These are phyloP conservation scores for Lunasporangiospora selenospora DNA, from an alignment of 192 early-diverging fungal genomes.

Conservation along the genomic window DNA sequence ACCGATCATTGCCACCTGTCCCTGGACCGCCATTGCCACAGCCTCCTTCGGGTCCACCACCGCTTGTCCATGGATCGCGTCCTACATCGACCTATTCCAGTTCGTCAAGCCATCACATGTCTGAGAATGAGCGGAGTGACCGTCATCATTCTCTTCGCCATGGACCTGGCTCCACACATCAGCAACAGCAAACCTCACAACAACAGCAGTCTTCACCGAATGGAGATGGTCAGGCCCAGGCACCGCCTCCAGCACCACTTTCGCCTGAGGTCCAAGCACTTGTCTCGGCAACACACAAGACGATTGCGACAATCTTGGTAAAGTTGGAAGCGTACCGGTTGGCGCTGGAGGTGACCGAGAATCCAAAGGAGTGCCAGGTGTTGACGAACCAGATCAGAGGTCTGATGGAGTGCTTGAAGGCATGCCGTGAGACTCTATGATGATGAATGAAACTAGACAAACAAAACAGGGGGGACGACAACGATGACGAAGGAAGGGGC, in stretches of 20 bases:
- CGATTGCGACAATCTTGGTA: constrained; percentile 33
- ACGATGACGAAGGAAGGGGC: constrained; percentile 1
- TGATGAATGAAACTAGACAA: neutral
- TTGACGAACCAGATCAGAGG: constrained; percentile 37
- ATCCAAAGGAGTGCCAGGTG: constrained; percentile 36
- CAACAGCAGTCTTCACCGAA: neutral
- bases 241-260: constrained; percentile 29
- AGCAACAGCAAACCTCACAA: neutral
- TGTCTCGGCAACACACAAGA: constrained; percentile 35
- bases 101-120: constrained; percentile 23
- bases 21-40: neutral
- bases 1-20: constrained; percentile 30
- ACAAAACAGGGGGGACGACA: neutral
- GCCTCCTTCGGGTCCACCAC: neutral
- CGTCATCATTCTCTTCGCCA: neutral
- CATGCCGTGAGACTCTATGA: constrained; percentile 34
- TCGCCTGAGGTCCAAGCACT: constrained; percentile 38
- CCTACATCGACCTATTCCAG: constrained; percentile 38
- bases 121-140: constrained; percentile 14
- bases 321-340: constrained; percentile 36
- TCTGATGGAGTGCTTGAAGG: constrained; percentile 46
- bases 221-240: neutral
- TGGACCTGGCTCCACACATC: too few species aligned
- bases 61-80: constrained; percentile 13
- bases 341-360: constrained; percentile 35